phyloP scores from a whole-genome alignment of 441 rosid species.

The Corymbia citriodora region DNA sequence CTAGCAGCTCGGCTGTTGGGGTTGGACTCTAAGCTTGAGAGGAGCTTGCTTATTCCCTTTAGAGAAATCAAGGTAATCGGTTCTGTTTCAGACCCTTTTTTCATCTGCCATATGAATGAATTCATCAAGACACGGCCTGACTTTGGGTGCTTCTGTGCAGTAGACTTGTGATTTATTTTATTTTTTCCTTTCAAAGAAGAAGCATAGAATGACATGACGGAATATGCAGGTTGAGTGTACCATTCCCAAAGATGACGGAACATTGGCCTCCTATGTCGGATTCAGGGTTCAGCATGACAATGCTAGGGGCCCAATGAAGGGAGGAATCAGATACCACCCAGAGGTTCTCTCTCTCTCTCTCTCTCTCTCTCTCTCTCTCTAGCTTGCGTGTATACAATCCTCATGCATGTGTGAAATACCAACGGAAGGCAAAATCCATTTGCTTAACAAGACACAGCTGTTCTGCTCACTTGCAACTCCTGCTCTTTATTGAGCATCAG shows the following conservation, averaged over 20 bases:
- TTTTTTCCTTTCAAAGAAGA: neutral
- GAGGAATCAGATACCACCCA: slow-evolving; percentile 70
- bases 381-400: neutral
- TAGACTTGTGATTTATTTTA: neutral
- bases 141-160: neutral
- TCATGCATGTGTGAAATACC: neutral
- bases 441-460: neutral
- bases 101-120: neutral
- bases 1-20: slow-evolving; percentile 75
- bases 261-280: slow-evolving; percentile 53
- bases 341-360: slow-evolving; percentile 28
- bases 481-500: neutral
- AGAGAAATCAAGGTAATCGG: slow-evolving; percentile 72
- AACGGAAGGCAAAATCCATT: neutral
- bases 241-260: slow-evolving; percentile 60
- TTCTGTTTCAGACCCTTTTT: neutral
- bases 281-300: slow-evolving; percentile 71
- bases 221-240: slow-evolving; percentile 53
- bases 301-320: slow-evolving; percentile 76
- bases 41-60: slow-evolving; percentile 76
- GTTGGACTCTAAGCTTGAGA: slow-evolving; percentile 84
- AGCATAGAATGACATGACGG: neutral
- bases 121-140: neutral
- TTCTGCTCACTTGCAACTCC: neutral
- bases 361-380: neutral